A percentile compares a stretch with the other conserved stretches of the same genome.
Conservation (phyloP, 2,329 filamentous ascomycete species). For the Ophiostoma fasciatum region DNA sequence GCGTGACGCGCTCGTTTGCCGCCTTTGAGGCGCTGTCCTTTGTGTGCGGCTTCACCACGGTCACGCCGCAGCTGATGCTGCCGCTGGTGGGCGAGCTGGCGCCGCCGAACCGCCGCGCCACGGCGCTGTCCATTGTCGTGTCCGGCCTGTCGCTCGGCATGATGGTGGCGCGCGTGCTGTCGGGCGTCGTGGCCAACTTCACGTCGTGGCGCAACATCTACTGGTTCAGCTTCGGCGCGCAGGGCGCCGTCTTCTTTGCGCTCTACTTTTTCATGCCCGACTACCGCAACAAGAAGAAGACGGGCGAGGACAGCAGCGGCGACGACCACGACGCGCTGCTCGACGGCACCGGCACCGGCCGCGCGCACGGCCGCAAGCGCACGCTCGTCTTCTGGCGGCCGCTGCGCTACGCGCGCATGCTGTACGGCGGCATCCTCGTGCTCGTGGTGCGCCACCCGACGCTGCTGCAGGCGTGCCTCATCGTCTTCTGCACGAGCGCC, state of each 20-base stretch:
- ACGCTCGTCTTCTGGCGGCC: not conserved
- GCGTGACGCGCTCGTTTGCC: constrained; percentile 48
- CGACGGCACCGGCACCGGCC: not conserved
- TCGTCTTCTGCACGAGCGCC: constrained; percentile 43
- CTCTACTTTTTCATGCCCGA: constrained; percentile 67
- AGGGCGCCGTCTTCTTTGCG: constrained; percentile 48
- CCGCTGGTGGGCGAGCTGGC: constrained; percentile 69
- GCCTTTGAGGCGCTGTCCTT: constrained; percentile 58
- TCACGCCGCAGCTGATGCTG: constrained; percentile 68
- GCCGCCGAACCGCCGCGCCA: constrained; percentile 50
- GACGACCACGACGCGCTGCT: not conserved
- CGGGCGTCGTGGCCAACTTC: constrained; percentile 60
- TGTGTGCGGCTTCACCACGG: constrained; percentile 60
- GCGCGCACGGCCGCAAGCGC: not conserved
- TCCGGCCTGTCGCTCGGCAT: constrained; percentile 64
- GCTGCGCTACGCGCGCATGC: constrained; percentile 48
- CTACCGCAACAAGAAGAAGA: constrained; percentile 59
- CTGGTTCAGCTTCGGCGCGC: constrained; percentile 59
- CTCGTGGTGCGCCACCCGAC: constrained; percentile 52
- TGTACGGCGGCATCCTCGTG: constrained; percentile 52
- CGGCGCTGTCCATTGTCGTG: constrained; percentile 57
- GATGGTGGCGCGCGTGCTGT: constrained; percentile 59
- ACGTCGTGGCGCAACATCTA: constrained; percentile 65
- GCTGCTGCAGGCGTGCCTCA: constrained; percentile 53
- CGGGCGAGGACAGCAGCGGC: not conserved